Base-by-base conservation (phyloP, 805 yeast species). In the Sugiyamaella smithiae region DNA sequence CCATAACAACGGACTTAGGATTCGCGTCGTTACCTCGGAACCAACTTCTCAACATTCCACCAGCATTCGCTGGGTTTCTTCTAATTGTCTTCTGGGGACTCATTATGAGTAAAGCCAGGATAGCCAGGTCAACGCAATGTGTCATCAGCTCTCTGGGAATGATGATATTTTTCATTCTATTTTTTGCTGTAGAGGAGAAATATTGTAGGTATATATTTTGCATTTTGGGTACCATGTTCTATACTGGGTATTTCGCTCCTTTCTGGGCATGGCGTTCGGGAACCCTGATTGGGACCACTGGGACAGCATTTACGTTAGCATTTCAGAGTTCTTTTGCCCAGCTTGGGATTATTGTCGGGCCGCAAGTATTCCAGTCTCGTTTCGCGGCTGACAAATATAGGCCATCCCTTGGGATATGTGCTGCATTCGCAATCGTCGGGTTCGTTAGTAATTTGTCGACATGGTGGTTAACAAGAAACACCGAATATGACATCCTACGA, bases 381-480 rank as follows among this genome's bases (percentile, higher is more conserved):
- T 37, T 37, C 16, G 42, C 42, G 8, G 25, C 5, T 7, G 28
- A 33, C 9, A 37, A 37, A 14, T 37, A 37, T 19, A 5, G 42
- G 16, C 28, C 16, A 5, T 37, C 42, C 14, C 14, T 37, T 9
- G 42, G 42, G 16, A 37, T 37, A 9, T 37, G 42, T 37, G 19
- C 23, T 6, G 42, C 42, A n/a, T 37, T 37, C 16, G 42, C 42
- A 12, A n/a, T 37, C 9, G 19, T 37, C 16, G 42, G 14, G 6
- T 37, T 37, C 16, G 42, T 6, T 8, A 9, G 42, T 17, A 37
- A 37, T 17, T 19, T 17, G 9, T 8, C 12, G 3, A 40, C 43
- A 23, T 40, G 43, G 5, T 40, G 17, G 5, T 40, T 5, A 19
- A 40, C 43, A 11, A 40, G 43, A 23, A 40, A 40, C 20, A 40